Conservation (phyloP, 2,329 filamentous ascomycete genomes). For the Pyricularia pennisetigena region DNA sequence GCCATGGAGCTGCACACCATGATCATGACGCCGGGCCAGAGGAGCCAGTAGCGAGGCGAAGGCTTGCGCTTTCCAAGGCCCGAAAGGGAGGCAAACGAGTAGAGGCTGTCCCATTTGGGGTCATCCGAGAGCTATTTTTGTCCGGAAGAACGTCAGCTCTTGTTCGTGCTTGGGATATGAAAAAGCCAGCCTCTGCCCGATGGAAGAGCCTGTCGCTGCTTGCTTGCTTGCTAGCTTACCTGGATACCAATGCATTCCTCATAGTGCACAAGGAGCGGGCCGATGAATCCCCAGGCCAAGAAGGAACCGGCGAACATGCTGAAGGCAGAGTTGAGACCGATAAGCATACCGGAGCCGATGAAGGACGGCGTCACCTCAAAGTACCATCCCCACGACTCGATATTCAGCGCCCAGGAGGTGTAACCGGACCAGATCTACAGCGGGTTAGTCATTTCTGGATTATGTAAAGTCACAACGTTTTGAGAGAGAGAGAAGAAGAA, state of each 20-base stretch:
- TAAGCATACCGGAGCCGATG: constrained; percentile 47
- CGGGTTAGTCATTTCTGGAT: not conserved
- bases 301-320: constrained; percentile 47
- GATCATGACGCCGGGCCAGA: constrained; percentile 31
- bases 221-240: constrained; percentile 11
- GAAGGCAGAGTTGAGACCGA: constrained; percentile 47
- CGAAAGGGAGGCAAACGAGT: constrained; percentile 22
- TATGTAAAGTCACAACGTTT: not conserved
- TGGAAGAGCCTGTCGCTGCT: no score
- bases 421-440: constrained; percentile 38
- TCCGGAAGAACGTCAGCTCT: no score
- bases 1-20: constrained; percentile 29
- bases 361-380: constrained; percentile 49
- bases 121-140: constrained; percentile 10
- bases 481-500: no score
- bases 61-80: constrained; percentile 21
- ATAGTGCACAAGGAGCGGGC: constrained; percentile 43
- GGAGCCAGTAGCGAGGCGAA: constrained; percentile 28
- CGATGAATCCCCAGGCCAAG: constrained; percentile 46
- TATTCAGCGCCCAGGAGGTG: constrained; percentile 36
- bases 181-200: no score
- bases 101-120: constrained; percentile 31
- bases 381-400: constrained; percentile 50
- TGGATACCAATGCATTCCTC: constrained; percentile 32
- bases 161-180: no score